Conservation (phyloP, 148 eudicot genomes). For the Rhododendron griersonianum region DNA sequence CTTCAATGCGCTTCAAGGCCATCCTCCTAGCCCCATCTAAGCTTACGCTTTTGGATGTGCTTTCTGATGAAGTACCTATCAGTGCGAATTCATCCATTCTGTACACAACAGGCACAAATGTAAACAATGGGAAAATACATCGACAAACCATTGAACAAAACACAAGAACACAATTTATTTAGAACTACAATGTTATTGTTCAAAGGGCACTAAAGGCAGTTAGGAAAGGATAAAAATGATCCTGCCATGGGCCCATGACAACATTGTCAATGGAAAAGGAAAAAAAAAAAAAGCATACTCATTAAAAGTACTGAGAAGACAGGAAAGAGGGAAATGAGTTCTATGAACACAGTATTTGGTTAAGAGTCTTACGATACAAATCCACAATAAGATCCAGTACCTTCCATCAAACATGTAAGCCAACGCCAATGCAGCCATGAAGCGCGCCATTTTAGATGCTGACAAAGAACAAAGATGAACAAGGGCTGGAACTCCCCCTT, state of each 20-base stretch:
- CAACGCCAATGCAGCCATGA: slow-evolving; percentile 94
- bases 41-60: slow-evolving; percentile 61
- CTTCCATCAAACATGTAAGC: slow-evolving; percentile 98
- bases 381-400: slow-evolving; percentile 25
- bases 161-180: neutral
- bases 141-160: neutral
- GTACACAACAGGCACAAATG: slow-evolving; percentile 17
- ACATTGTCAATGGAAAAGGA: neutral
- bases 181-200: neutral
- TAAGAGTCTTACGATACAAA: neutral
- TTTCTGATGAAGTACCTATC: slow-evolving; percentile 57
- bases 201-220: neutral
- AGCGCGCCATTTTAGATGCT: slow-evolving; percentile 92
- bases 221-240: neutral
- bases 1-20: slow-evolving; percentile 83
- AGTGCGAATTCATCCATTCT: slow-evolving; percentile 89
- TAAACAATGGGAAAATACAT: neutral
- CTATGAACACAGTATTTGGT: neutral
- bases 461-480: slow-evolving; percentile 83
- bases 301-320: neutral
- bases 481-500: slow-evolving; percentile 87
- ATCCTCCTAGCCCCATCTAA: slow-evolving; percentile 71
- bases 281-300: neutral
- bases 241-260: neutral
- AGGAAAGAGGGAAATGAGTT: neutral